A percentile compares a stretch with the other conserved stretches of the same genome.
Evolutionary conservation across 345 rosid species (phyloP).

Genomic region (Ailanthus altissimus): DNA sequence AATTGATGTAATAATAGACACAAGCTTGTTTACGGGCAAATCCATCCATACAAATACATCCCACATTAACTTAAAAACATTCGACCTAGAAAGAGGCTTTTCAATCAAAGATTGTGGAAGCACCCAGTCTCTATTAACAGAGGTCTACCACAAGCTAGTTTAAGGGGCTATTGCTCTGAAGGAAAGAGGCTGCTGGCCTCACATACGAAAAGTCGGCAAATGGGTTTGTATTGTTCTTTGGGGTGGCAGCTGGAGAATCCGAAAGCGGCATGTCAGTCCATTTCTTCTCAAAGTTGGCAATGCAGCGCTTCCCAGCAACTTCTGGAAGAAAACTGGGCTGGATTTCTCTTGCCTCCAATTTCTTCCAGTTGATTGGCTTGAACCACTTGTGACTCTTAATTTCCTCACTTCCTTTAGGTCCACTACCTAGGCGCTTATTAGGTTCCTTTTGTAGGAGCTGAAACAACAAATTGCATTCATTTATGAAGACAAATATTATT

Average conservation of each 20-base stretch:
- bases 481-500: not conserved
- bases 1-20: too few species aligned
- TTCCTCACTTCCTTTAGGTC: conserved; percentile 65
- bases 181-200: conserved; percentile 67
- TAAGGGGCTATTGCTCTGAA: conserved; percentile 33
- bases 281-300: conserved; percentile 78
- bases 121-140: not conserved
- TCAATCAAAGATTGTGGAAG: not conserved
- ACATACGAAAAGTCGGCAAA: conserved; percentile 68
- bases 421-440: conserved; percentile 69
- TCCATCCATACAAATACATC: not conserved
- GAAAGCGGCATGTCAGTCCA: conserved; percentile 87
- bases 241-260: conserved; percentile 84
- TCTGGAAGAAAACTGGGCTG: conserved; percentile 83
- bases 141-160: conserved; percentile 12
- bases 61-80: not conserved
- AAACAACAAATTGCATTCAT: conserved; percentile 20
- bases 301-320: conserved; percentile 77
- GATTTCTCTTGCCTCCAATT: conserved; percentile 73
- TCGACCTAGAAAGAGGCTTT: not conserved
- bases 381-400: conserved; percentile 88
- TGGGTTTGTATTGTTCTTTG: conserved; percentile 59
- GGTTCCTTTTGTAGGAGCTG: conserved; percentile 83
- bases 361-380: conserved; percentile 82
- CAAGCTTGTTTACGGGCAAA: not conserved